A percentile compares a stretch with the other conserved stretches of the same genome.
Evolutionary conservation across 495 filamentous ascomycete genomes (phyloP).

Genomic region (Penicillium soppii): DNA sequence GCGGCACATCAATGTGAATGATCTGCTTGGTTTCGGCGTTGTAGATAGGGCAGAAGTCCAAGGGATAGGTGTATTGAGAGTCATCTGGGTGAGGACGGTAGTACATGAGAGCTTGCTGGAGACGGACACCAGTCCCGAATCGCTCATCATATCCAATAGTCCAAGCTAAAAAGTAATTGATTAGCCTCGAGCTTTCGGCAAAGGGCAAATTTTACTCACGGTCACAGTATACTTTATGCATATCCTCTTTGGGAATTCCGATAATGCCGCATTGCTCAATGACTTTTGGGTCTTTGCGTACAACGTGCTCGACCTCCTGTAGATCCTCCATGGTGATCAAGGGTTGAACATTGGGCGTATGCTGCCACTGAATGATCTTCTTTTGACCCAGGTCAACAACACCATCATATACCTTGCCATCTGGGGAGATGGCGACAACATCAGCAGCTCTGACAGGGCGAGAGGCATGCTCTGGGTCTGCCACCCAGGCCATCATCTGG

Average conservation of each 20-base stretch:
- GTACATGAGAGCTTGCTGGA: conserved; percentile 96
- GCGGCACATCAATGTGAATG: conserved; percentile 85
- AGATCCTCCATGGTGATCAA: conserved; percentile 96
- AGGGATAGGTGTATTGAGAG: conserved; percentile 85
- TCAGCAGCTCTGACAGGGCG: conserved; percentile 76
- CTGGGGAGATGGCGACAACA: conserved; percentile 79
- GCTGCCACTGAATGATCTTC: conserved; percentile 74
- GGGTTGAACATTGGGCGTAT: conserved; percentile 79
- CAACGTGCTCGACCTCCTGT: conserved; percentile 79
- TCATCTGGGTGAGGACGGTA: conserved; percentile 85
- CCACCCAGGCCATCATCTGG: conserved; percentile 83
- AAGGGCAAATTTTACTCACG: conserved; percentile 49
- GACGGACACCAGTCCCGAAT: conserved; percentile 73
- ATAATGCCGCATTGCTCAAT: conserved; percentile 89
- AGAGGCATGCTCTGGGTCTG: conserved; percentile 55
- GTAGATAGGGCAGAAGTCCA: conserved; percentile 94
- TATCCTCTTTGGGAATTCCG: conserved; percentile 82
- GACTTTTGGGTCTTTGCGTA: conserved; percentile 79
- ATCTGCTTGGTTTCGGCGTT: conserved; percentile 81
- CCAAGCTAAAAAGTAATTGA: conserved; percentile 61
- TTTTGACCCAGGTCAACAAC: conserved; percentile 72
- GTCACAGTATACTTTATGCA: conserved; percentile 91
- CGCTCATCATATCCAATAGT: conserved; percentile 95
- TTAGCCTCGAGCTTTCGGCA: not conserved
- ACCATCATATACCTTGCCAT: conserved; percentile 81